phyloP scores from a whole-genome alignment of 1,139 yeast species.

The Blastobotrys capitulatus region DNA sequence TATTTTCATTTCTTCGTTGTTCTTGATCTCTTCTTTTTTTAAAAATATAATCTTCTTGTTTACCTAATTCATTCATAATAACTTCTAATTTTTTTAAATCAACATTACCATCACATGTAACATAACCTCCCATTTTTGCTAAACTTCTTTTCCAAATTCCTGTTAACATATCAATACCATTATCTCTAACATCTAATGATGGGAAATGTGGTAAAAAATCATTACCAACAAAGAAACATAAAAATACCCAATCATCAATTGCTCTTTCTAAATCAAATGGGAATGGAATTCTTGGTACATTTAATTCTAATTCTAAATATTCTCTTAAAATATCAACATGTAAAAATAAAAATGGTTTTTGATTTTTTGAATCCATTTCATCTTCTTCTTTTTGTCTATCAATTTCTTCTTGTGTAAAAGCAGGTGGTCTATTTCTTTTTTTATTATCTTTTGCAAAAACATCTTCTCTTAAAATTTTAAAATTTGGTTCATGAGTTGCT shows the following conservation, averaged over 20 bases:
- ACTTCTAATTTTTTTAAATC: slow-evolving; percentile 72
- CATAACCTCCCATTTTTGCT: slow-evolving; percentile 63
- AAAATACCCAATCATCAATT: slow-evolving; percentile 97
- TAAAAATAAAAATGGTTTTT: slow-evolving; percentile 90
- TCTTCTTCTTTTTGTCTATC: slow-evolving; percentile 51
- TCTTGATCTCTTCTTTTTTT: slow-evolving; percentile 63
- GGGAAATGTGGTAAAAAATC: slow-evolving; percentile 98
- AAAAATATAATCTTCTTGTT: slow-evolving; percentile 78
- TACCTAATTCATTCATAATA: slow-evolving; percentile 58
- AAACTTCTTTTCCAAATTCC: slow-evolving; percentile 76
- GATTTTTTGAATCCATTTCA: slow-evolving; percentile 42
- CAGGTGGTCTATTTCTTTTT: slow-evolving; percentile 33
- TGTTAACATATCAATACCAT: slow-evolving; percentile 78
- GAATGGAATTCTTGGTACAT: slow-evolving; percentile 61
- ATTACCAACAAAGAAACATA: slow-evolving; percentile 98
- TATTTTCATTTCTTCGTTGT: slow-evolving; percentile 55
- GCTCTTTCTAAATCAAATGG: slow-evolving; percentile 90
- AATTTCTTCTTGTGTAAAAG: slow-evolving; percentile 24
- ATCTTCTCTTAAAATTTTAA: slow-evolving; percentile 88
- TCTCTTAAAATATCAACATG: slow-evolving; percentile 86
- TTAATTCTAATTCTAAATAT: slow-evolving; percentile 75
- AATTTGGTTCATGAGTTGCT: slow-evolving; percentile 96
- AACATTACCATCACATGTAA: slow-evolving; percentile 85
- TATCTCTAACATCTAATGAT: slow-evolving; percentile 88
- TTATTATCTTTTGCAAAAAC: slow-evolving; percentile 74